phyloP scores from a whole-genome alignment of 164 flowering plant genomes.

The Magnolia officinalis region DNA sequence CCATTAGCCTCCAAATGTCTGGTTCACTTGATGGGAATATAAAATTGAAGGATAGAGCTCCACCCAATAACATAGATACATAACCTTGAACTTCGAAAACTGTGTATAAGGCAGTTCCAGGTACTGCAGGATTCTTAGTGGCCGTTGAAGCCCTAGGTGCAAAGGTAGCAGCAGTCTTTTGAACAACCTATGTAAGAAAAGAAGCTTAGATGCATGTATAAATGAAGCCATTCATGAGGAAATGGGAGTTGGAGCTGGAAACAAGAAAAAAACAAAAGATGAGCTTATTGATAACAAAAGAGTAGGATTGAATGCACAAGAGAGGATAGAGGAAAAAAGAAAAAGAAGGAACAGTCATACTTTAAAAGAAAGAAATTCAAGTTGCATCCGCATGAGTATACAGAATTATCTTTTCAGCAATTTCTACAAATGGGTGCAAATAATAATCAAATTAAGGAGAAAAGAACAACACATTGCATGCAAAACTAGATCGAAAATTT shows the following conservation, averaged over 20 bases:
- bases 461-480: too few relatives aligned
- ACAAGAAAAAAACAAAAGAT: not conserved
- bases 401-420: not conserved
- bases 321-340: not conserved
- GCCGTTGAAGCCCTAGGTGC: constrained; percentile 98
- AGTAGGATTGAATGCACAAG: not conserved
- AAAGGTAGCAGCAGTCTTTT: constrained; percentile 95
- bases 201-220: not conserved
- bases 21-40: constrained; percentile 91
- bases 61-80: constrained; percentile 81
- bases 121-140: constrained; percentile 86
- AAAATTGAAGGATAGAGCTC: constrained; percentile 88
- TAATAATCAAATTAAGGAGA: too few relatives aligned
- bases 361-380: not conserved
- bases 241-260: not conserved
- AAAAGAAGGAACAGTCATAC: not conserved
- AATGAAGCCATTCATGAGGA: not conserved
- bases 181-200: constrained; percentile 57
- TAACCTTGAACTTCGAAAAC: constrained; percentile 95
- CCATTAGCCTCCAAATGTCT: constrained; percentile 96
- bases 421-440: too few relatives aligned
- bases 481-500: too few relatives aligned
- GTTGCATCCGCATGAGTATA: not conserved
- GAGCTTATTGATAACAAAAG: not conserved
- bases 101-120: constrained; percentile 71